phyloP scores from a whole-genome alignment of 2,329 filamentous ascomycete species.

The Aspergillus sp. region DNA sequence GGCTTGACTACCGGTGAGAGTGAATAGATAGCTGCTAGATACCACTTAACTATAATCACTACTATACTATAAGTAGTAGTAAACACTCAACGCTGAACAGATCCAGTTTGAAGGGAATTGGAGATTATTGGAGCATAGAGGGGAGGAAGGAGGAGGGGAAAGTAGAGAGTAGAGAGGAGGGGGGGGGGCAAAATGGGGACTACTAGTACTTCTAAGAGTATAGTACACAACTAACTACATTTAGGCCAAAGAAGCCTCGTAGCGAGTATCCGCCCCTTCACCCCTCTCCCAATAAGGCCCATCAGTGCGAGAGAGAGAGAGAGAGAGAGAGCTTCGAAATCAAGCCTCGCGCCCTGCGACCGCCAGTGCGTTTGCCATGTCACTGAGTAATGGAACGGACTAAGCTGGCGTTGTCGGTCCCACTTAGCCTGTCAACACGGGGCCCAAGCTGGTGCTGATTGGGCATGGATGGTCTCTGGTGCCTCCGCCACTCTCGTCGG shows the following conservation, averaged over 20 bases:
- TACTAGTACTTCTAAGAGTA: too few species aligned
- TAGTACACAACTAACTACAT: too few species aligned
- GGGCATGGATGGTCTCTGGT: not conserved
- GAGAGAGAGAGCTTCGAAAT: slow-evolving; percentile 1
- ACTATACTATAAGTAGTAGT: too few species aligned
- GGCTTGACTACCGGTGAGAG: not conserved
- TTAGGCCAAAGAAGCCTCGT: not conserved
- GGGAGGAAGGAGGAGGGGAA: too few species aligned
- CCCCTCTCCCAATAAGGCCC: not conserved
- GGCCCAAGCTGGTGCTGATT: slow-evolving; percentile 5
- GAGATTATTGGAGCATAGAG: too few species aligned
- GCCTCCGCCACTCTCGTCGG: slow-evolving; percentile 14
- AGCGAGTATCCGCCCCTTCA: not conserved
- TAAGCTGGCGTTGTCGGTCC: slow-evolving; percentile 16
- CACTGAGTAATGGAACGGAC: slow-evolving; percentile 17
- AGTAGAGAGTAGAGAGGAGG: not conserved
- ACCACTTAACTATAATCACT: too few species aligned
- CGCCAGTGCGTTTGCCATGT: slow-evolving; percentile 17
- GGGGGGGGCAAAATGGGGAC: not conserved
- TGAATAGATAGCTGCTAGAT: too few species aligned
- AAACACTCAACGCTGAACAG: too few species aligned
- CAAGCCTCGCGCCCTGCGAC: slow-evolving; percentile 13
- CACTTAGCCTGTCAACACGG: slow-evolving; percentile 20
- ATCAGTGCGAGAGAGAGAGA: not conserved
- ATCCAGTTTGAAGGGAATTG: too few species aligned